Percentiles rank a stretch among this genome's conserved stretches.
These are phyloP conservation scores for Neurospora sp. DNA, from an alignment of 495 filamentous ascomycete species.

Conservation along the genomic window DNA sequence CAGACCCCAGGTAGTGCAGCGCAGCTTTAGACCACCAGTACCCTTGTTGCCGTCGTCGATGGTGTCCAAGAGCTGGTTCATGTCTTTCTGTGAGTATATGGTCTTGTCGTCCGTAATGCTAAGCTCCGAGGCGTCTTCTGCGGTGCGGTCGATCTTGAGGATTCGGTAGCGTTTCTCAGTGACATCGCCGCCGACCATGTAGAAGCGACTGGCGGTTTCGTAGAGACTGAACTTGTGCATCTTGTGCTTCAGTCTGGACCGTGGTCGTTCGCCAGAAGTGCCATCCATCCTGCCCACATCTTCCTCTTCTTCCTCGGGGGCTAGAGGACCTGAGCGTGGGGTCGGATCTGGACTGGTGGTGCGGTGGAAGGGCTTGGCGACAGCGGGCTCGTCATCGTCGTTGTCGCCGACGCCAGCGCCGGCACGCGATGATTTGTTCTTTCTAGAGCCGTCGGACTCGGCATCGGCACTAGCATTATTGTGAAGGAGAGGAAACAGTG, in stretches of 20 bases:
- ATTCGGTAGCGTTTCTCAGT: constrained; percentile 82
- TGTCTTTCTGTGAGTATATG: constrained; percentile 84
- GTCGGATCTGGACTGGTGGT: constrained; percentile 46
- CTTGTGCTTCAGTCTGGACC: constrained; percentile 52
- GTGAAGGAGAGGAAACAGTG: constrained; percentile 33
- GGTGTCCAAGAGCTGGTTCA: constrained; percentile 81
- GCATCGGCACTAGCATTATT: constrained; percentile 31
- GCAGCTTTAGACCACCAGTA: constrained; percentile 82
- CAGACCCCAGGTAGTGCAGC: constrained; percentile 86
- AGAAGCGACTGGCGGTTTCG: constrained; percentile 85
- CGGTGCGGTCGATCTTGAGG: constrained; percentile 85
- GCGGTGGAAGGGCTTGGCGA: constrained; percentile 54
- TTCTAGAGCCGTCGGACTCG: constrained; percentile 13
- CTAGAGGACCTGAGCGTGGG: constrained; percentile 12
- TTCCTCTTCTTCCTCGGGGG: constrained; percentile 30
- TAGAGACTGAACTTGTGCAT: constrained; percentile 97
- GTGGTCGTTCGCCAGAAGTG: constrained; percentile 5
- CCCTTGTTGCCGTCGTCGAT: constrained; percentile 94
- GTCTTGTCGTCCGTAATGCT: constrained; percentile 87
- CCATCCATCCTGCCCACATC: constrained; percentile 29
- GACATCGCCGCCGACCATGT: constrained; percentile 85
- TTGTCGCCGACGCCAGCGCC: constrained; percentile 32
- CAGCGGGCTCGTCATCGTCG: constrained; percentile 54
- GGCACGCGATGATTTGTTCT: constrained; percentile 2
- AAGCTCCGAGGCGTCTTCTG: constrained; percentile 59